These are phyloP conservation scores for Glomus cerebriforme DNA, from an alignment of 192 early-diverging fungal genomes.

Conservation along the genomic window DNA sequence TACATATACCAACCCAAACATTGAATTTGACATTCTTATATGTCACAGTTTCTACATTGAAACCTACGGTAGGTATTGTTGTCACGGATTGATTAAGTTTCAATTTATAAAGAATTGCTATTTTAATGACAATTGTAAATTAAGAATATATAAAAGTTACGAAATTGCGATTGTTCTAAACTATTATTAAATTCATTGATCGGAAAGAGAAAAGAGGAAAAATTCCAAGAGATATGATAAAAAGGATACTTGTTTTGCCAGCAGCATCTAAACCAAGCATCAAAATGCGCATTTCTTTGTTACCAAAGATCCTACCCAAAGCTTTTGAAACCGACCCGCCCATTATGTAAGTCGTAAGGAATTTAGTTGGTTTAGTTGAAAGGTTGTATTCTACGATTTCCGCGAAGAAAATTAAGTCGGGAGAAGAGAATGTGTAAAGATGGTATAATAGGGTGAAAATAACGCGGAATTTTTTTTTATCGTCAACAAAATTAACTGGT, in stretches of 20 bases:
- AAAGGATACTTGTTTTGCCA: constrained; percentile 82
- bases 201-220: not conserved
- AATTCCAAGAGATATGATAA: not conserved
- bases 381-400: not conserved
- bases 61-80: constrained; percentile 96
- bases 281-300: constrained; percentile 95
- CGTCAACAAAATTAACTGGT: not conserved
- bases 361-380: not conserved
- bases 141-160: not conserved
- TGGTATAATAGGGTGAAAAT: not conserved
- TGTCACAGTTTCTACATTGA: constrained; percentile 85
- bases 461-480: not conserved
- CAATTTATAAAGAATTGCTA: constrained; percentile 96
- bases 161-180: too few relatives aligned
- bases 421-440: not conserved
- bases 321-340: constrained; percentile 78
- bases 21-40: constrained; percentile 87
- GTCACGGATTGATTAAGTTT: constrained; percentile 98
- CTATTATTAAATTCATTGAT: too few relatives aligned
- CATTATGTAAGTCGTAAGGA: constrained; percentile 55
- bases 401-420: not conserved
- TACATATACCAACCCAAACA: constrained; percentile 59
- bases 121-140: not conserved
- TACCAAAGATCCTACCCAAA: constrained; percentile 78
- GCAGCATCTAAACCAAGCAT: constrained; percentile 92